Evolutionary conservation across 1,284 basidiomycete genomes (phyloP), one percentile per base, ranked within the genome.

Genomic region (Puccinia hordei): DNA sequence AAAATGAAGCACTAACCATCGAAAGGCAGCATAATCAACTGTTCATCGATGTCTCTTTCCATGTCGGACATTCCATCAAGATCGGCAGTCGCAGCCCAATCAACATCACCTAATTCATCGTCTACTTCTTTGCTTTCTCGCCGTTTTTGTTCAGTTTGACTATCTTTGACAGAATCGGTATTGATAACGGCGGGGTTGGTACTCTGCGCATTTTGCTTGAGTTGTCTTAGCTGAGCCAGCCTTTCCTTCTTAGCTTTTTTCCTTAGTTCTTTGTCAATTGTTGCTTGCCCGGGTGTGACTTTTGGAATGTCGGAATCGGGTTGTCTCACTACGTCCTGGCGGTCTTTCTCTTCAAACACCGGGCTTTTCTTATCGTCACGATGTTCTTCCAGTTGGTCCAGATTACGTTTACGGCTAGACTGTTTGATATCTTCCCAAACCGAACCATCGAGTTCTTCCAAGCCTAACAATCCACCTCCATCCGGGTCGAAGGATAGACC

Each of bases 401-500:
- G 66, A 35, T 24, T 49, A n/a, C 55, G 51, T 69, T 69, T 72
- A 19, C 44, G 46, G 41, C 69, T 61, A 24, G 61, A 73, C 53
- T 81, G 30, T 27, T 57, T 73, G 30, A 73, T 35, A 24, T 53
- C 51, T 41, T 81, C 53, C 79, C 79, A 81, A 68, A 74, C 79
- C 9, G 72, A 59, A 10, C 79, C 79, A 55, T 81, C 79, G 12
- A 81, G 49, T 81, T 81, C 79, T 59, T 81, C 79, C 27, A 81
- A 69, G 19, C 72, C 79, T 13, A 81, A 38, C 41, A 81, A 46
- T 49, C 79, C 79, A 27, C 71, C 68, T 17, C 78, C 79, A 74
- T 81, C 79, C 13, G 72, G 68, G 27, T 81, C 79, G 61, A 81
- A 81, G 19, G 72, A 24, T n/a, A 73, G 49, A 30, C 72, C 72